Evolutionary conservation across 129 eudicot genomes (phyloP).

Genomic region (Dittrichia graveolens): DNA sequence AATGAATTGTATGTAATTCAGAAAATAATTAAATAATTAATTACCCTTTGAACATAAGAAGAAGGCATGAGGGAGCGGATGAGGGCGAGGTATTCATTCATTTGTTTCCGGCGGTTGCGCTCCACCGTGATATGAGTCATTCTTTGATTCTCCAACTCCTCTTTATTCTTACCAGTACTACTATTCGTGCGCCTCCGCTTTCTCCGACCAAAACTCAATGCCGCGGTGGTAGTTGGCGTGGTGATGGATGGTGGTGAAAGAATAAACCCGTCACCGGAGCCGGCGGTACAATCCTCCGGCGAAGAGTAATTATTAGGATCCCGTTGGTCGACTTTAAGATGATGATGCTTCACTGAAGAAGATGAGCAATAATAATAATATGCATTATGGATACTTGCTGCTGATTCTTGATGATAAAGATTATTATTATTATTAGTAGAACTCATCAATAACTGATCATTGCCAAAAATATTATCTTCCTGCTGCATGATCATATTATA

Average conservation of each 20-base stretch:
- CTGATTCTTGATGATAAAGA: not conserved
- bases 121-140: slow-evolving; percentile 92
- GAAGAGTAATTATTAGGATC: slow-evolving; percentile 35
- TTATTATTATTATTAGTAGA: slow-evolving; percentile 5
- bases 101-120: slow-evolving; percentile 82
- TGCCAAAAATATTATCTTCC: slow-evolving; percentile 24
- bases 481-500: not conserved
- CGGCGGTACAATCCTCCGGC: slow-evolving; percentile 39
- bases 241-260: not conserved
- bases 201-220: slow-evolving; percentile 29
- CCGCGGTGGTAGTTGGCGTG: slow-evolving; percentile 13
- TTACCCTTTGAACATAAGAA: slow-evolving; percentile 79
- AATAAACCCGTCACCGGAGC: not conserved
- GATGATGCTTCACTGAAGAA: not conserved
- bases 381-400: slow-evolving; percentile 16
- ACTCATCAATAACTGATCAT: slow-evolving; percentile 28
- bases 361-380: slow-evolving; percentile 22
- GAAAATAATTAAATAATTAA: too few relatives aligned
- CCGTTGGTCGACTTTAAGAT: not conserved
- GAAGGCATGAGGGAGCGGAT: slow-evolving; percentile 78
- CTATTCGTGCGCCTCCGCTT: slow-evolving; percentile 49
- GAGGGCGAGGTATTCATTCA: slow-evolving; percentile 78
- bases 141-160: slow-evolving; percentile 83
- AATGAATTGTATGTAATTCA: too few relatives aligned
- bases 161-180: slow-evolving; percentile 59